Percentiles rank a stretch among this genome's conserved stretches.
These are phyloP conservation scores for Fraxinus floribunda DNA, from an alignment of 305 asterid species.

Conservation along the genomic window DNA sequence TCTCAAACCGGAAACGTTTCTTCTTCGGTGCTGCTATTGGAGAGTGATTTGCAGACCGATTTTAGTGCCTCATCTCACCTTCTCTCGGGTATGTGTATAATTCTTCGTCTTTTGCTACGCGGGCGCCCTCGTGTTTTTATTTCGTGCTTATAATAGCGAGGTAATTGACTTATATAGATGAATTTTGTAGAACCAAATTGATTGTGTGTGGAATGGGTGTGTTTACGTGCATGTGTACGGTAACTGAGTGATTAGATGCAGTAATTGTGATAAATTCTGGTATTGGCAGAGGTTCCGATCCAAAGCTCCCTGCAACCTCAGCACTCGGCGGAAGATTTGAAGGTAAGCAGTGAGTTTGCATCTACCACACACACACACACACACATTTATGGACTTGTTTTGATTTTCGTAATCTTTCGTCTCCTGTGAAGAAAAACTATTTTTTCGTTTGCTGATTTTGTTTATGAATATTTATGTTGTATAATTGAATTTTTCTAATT, in stretches of 20 bases:
- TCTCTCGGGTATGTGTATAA: conserved; percentile 42
- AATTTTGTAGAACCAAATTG: not conserved
- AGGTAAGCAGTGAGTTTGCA: conserved; percentile 42
- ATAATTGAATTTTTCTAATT: not conserved
- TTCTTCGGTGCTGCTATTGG: conserved; percentile 32
- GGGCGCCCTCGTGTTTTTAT: not conserved
- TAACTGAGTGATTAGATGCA: conserved; percentile 13
- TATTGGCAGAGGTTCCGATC: conserved; percentile 61
- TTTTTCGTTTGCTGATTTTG: not conserved
- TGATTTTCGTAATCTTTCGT: not conserved
- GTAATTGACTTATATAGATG: not conserved
- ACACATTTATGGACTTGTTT: not conserved
- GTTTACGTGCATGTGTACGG: conserved; percentile 17
- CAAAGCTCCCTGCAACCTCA: conserved; percentile 47
- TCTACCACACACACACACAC: not conserved
- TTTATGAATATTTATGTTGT: conserved; percentile 2
- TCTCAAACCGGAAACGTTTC: conserved; percentile 39
- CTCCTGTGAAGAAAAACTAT: not conserved
- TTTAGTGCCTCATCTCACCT: conserved; percentile 39
- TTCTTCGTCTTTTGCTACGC: not conserved
- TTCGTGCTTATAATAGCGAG: not conserved
- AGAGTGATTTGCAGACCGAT: conserved; percentile 31
- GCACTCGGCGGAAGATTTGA: conserved; percentile 31
- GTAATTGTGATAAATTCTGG: conserved; percentile 21
- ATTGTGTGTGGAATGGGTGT: conserved; percentile 17